These are phyloP conservation scores for Penicillium fimorum DNA, from an alignment of 495 filamentous ascomycete species.

Conservation along the genomic window DNA sequence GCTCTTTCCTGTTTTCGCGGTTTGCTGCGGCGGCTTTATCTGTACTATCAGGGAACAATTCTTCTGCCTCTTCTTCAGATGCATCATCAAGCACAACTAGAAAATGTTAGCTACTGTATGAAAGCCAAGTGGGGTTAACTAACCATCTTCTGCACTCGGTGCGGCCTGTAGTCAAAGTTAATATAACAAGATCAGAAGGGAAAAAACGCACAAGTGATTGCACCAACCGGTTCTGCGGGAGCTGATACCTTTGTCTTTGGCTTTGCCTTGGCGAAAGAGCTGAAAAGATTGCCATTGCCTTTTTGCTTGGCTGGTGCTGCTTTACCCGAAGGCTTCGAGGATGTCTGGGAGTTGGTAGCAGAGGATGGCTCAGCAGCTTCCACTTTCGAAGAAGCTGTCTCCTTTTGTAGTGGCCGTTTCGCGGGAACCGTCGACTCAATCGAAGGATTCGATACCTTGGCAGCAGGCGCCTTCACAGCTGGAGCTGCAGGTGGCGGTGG, in stretches of 20 bases:
- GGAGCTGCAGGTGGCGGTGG: slow-evolving; percentile 30
- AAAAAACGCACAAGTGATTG: neutral
- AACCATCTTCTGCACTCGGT: slow-evolving; percentile 54
- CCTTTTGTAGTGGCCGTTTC: slow-evolving; percentile 34
- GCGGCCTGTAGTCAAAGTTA: slow-evolving; percentile 22
- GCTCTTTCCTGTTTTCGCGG: slow-evolving; percentile 63
- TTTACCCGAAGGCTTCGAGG: slow-evolving; percentile 36
- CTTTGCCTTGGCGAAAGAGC: slow-evolving; percentile 80
- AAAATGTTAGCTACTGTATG: slow-evolving; percentile 18
- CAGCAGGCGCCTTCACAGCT: slow-evolving; percentile 16
- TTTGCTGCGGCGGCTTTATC: slow-evolving; percentile 34
- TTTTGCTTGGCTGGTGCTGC: slow-evolving; percentile 55
- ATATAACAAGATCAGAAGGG: slow-evolving; percentile 13
- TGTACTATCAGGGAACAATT: slow-evolving; percentile 50
- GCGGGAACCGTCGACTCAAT: slow-evolving; percentile 34
- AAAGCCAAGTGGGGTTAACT: slow-evolving; percentile 9
- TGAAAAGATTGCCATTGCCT: slow-evolving; percentile 69
- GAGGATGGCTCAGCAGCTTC: slow-evolving; percentile 25
- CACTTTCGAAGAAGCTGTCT: slow-evolving; percentile 23
- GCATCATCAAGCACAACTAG: slow-evolving; percentile 51
- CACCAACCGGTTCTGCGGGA: slow-evolving; percentile 35
- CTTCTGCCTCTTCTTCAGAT: slow-evolving; percentile 73
- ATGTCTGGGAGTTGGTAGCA: slow-evolving; percentile 25
- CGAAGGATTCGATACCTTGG: slow-evolving; percentile 15
- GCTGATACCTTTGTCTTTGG: slow-evolving; percentile 57